These are phyloP conservation scores for Boletus huronensis DNA, from an alignment of 768 basidiomycete species.

Conservation along the genomic window DNA sequence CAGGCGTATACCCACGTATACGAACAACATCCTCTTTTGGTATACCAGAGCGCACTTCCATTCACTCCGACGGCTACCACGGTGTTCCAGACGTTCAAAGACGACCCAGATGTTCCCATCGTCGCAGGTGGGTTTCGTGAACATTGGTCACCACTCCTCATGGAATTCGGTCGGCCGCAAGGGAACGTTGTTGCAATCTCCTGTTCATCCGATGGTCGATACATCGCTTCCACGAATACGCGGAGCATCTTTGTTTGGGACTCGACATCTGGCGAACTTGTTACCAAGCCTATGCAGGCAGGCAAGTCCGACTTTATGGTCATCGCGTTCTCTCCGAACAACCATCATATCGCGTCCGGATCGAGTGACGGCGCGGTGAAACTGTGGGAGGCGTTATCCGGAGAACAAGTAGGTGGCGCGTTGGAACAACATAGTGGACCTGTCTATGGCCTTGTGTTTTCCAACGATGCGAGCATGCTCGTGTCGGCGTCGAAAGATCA, in stretches of 20 bases:
- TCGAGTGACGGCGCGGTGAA: slow-evolving; percentile 16
- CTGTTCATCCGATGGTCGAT: slow-evolving; percentile 27
- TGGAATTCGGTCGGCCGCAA: slow-evolving; percentile 22
- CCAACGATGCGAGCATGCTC: slow-evolving; percentile 23
- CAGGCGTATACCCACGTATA: slow-evolving; percentile 30
- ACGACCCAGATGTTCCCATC: slow-evolving; percentile 20
- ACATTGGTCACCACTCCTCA: slow-evolving; percentile 32
- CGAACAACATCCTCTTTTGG: slow-evolving; percentile 32
- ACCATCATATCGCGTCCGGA: slow-evolving; percentile 25
- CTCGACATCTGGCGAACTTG: slow-evolving; percentile 26
- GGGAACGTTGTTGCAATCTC: slow-evolving; percentile 17
- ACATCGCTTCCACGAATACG: slow-evolving; percentile 26
- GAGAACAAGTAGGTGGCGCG: slow-evolving; percentile 11
- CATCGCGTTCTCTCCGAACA: slow-evolving; percentile 31
- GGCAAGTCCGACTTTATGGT: slow-evolving; percentile 9
- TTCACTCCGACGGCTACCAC: slow-evolving; percentile 28
- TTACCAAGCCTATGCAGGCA: slow-evolving; percentile 17
- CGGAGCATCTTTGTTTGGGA: slow-evolving; percentile 25
- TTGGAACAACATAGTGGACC: slow-evolving; percentile 20
- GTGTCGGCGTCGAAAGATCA: slow-evolving; percentile 28
- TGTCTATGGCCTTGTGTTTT: slow-evolving; percentile 30
- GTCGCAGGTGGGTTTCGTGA: slow-evolving; percentile 30
- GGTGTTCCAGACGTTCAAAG: slow-evolving; percentile 28
- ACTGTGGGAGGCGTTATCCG: slow-evolving; percentile 28
- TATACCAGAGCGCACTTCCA: slow-evolving; percentile 31